Evolutionary conservation across 139 green algal genomes (phyloP), one percentile per base, ranked within the genome.

Genomic region (Tetradesmus lagerheimii): DNA sequence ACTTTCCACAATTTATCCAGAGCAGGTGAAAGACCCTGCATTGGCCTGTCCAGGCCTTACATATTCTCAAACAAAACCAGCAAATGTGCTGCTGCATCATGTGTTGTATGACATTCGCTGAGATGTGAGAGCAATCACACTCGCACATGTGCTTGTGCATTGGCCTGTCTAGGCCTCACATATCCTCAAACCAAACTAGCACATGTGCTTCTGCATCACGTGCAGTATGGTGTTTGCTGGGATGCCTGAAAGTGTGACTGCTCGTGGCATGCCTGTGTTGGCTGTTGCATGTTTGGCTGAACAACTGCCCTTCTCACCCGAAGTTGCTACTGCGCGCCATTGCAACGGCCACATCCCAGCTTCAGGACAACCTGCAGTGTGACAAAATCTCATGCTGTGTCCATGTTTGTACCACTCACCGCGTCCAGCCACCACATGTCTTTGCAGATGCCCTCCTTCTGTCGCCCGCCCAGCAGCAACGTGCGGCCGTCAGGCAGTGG

Each of bases 381-480:
- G n/a, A 11, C 31, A 14, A 8, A 79, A 6, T 38, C n/a, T 43
- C 4, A 9, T 41, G 4, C 8, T 41, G 2, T 2, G 12, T 62
- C 12, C 79, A 71, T 9, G 39, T 6, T 20, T 16, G 35, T 0
- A 6, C 1, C 80, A 29, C 87, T 71, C 50, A 91, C 87, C 75
- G 38, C 27, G n/a, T 88, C 85, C 47, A 96, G 89, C 91, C 88
- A 94, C 94, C 93, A 95, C 27, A 85, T 50, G 35, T 96, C 94
- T 0, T 47, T 83, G 85, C 92, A 94, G 50, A 96, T 93, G 34
- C 92, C 92, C 35, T 93, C 90, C 82, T 93, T 92, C 66, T 93
- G 76, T 50, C 62, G 50, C 90, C 95, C 95, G 38, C 95, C 95
- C 91, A 96, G 91, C 85, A 97, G 88, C 74, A 97, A 85, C 82